Evolutionary conservation across 768 basidiomycete species (phyloP).

Genomic region (Pulveroboletus sp.): DNA sequence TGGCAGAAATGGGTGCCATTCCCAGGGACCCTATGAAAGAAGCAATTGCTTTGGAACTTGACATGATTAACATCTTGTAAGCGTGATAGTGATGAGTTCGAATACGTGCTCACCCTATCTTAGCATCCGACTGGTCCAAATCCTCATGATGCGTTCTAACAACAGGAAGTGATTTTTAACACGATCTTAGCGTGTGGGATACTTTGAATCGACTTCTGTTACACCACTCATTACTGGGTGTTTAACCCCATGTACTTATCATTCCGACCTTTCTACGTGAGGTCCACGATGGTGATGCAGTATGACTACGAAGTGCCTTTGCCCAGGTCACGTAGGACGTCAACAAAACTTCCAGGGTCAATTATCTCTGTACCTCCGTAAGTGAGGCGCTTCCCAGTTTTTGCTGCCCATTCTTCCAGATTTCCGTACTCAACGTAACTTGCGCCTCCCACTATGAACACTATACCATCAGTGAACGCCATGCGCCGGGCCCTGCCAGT

Average conservation of each 20-base stretch:
- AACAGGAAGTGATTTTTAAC: slow-evolving; percentile 50
- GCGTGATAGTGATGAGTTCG: slow-evolving; percentile 20
- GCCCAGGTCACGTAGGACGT: slow-evolving; percentile 63
- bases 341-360: slow-evolving; percentile 82
- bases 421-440: slow-evolving; percentile 98
- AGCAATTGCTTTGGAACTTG: slow-evolving; percentile 73
- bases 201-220: neutral
- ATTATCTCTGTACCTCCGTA: slow-evolving; percentile 97
- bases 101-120: slow-evolving; percentile 10
- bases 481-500: slow-evolving; percentile 50
- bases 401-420: slow-evolving; percentile 86
- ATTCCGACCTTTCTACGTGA: neutral
- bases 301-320: slow-evolving; percentile 33
- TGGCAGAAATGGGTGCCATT: slow-evolving; percentile 65
- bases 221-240: slow-evolving; percentile 14
- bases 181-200: neutral
- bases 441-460: slow-evolving; percentile 95
- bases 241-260: neutral
- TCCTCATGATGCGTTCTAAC: slow-evolving; percentile 61
- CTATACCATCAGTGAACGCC: slow-evolving; percentile 84
- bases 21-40: slow-evolving; percentile 74
- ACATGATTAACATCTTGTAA: slow-evolving; percentile 89
- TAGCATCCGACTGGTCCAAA: slow-evolving; percentile 78
- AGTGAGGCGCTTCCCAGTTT: slow-evolving; percentile 78
- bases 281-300: slow-evolving; percentile 40